A percentile compares a stretch with the other conserved stretches of the same genome.
Evolutionary conservation across 1,284 basidiomycete species (phyloP).

Genomic region (Malassezia sympodialis): DNA sequence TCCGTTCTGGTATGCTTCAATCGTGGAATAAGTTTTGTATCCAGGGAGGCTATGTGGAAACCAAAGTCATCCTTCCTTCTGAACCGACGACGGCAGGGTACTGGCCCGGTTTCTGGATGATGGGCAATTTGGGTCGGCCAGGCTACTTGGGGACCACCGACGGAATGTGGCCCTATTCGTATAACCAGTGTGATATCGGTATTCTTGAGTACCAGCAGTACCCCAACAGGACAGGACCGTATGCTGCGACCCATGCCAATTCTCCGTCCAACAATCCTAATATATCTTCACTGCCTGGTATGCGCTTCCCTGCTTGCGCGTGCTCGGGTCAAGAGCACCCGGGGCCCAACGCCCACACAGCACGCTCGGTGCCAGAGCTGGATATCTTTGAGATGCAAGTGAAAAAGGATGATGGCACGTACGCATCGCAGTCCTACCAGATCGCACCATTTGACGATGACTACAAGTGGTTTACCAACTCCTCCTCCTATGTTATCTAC

Average conservation of each 20-base stretch:
- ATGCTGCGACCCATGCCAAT: conserved; percentile 20
- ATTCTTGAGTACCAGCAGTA: conserved; percentile 38
- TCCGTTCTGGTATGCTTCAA: conserved; percentile 46
- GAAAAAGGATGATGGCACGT: conserved; percentile 50
- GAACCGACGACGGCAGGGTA: conserved; percentile 48
- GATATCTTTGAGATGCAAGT: conserved; percentile 51
- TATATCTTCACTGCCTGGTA: conserved; percentile 36
- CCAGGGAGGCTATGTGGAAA: conserved; percentile 46
- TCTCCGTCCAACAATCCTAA: no score
- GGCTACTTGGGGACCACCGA: conserved; percentile 45
- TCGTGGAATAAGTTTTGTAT: conserved; percentile 48
- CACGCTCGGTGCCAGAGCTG: conserved; percentile 44
- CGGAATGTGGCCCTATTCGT: conserved; percentile 49
- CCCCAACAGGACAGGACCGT: conserved; percentile 28
- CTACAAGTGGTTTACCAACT: conserved; percentile 32
- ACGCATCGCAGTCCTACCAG: conserved; percentile 45
- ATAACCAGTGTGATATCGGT: conserved; percentile 46
- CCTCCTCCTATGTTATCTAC: conserved; percentile 25
- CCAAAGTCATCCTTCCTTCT: conserved; percentile 32
- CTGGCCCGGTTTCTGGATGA: conserved; percentile 51
- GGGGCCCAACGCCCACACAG: conserved; percentile 38
- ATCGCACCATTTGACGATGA: conserved; percentile 43
- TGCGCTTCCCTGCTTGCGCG: conserved; percentile 39
- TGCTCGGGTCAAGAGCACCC: conserved; percentile 38
- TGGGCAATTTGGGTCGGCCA: conserved; percentile 43